Evolutionary conservation across 768 basidiomycete species (phyloP).

Genomic region (Melanogaster broomeanus): DNA sequence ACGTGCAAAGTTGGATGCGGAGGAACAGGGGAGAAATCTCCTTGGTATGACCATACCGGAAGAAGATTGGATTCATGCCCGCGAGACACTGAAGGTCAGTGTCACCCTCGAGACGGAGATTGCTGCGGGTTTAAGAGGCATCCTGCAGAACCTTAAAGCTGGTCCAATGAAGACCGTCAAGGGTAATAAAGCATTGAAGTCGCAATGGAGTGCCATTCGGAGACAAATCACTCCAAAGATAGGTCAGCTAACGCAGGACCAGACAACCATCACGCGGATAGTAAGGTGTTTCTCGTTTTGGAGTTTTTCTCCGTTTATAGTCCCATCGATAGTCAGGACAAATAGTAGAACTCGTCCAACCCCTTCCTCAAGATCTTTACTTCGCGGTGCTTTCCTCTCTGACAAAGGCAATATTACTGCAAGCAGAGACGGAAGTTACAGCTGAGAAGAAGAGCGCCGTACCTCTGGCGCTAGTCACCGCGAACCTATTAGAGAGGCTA

Average conservation of each 20-base stretch:
- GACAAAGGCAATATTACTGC: constrained; percentile 82
- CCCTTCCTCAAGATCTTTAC: constrained; percentile 50
- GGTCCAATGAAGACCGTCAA: constrained; percentile 69
- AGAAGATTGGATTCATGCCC: constrained; percentile 66
- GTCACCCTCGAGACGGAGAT: constrained; percentile 11
- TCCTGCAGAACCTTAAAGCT: constrained; percentile 57
- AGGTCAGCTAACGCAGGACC: constrained; percentile 81
- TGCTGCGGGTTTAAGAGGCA: constrained; percentile 23
- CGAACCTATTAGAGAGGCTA: constrained; percentile 64
- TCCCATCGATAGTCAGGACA: constrained; percentile 37
- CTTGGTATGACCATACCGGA: constrained; percentile 56
- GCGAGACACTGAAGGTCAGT: constrained; percentile 54
- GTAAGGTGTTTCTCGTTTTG: constrained; percentile 41
- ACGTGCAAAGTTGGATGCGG: constrained; percentile 38
- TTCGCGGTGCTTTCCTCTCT: constrained; percentile 83
- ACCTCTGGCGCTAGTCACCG: constrained; percentile 74
- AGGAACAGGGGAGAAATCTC: constrained; percentile 39
- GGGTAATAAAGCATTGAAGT: constrained; percentile 49
- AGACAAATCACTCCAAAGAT: constrained; percentile 85
- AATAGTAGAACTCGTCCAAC: constrained; percentile 42
- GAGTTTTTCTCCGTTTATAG: constrained; percentile 9
- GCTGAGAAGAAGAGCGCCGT: constrained; percentile 84
- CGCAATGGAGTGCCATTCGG: constrained; percentile 66
- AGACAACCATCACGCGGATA: constrained; percentile 58
- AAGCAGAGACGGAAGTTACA: constrained; percentile 92